Evolutionary conservation across 2,329 filamentous ascomycete genomes (phyloP).

Genomic region (Pestalotiopsis sp.): DNA sequence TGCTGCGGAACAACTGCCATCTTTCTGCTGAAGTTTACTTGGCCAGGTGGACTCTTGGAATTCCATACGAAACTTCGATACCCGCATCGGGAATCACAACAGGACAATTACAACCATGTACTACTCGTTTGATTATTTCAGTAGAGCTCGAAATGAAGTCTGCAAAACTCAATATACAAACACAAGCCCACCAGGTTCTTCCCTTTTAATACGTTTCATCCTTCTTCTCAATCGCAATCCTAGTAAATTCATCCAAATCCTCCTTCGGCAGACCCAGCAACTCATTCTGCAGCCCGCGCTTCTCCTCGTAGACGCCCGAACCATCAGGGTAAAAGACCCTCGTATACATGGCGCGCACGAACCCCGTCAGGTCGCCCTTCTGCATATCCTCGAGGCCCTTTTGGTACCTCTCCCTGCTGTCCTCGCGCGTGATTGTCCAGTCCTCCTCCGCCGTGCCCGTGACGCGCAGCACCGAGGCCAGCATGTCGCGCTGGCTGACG

Average conservation of each 20-base stretch:
- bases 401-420: neutral
- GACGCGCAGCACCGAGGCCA: slow-evolving; percentile 57
- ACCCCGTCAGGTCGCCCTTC: slow-evolving; percentile 6
- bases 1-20: neutral
- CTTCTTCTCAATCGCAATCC: slow-evolving; percentile 2
- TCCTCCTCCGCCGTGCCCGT: slow-evolving; percentile 19
- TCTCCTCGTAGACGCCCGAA: slow-evolving; percentile 7
- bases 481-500: slow-evolving; percentile 65
- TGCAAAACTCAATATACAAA: too few relatives aligned
- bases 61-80: too few relatives aligned
- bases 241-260: slow-evolving; percentile 15
- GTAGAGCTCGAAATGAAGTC: too few relatives aligned
- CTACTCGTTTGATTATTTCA: too few relatives aligned
- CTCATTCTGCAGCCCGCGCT: slow-evolving; percentile 7
- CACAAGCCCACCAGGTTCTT: too few relatives aligned
- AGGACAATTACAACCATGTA: too few relatives aligned
- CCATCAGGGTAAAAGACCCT: slow-evolving; percentile 14
- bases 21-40: neutral
- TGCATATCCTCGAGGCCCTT: neutral
- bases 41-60: too few relatives aligned
- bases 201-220: neutral
- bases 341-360: slow-evolving; percentile 12
- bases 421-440: slow-evolving; percentile 9
- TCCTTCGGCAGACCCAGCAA: slow-evolving; percentile 13
- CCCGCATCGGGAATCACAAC: too few relatives aligned